Evolutionary conservation across 108 stramenopile genomes (phyloP).

Genomic region (Ochromonas danica): DNA sequence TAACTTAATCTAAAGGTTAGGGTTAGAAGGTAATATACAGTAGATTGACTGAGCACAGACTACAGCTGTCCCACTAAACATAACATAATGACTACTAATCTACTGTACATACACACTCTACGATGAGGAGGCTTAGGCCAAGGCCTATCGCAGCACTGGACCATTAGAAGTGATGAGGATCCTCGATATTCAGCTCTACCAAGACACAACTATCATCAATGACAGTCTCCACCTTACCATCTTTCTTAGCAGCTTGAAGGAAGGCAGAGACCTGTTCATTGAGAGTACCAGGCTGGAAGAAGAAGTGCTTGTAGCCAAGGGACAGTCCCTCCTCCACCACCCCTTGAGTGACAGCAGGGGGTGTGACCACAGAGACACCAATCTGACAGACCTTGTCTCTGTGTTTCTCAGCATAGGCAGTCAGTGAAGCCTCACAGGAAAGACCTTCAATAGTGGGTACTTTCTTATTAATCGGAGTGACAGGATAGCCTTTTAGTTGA

Average conservation of each 20-base stretch:
- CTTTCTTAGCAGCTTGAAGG: not conserved
- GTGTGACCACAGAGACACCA: not conserved
- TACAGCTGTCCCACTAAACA: no score
- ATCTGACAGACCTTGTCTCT: not conserved
- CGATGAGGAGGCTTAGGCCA: no score
- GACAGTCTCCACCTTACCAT: not conserved
- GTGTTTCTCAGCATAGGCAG: not conserved
- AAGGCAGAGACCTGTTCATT: not conserved
- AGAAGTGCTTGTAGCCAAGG: not conserved
- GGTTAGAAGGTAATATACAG: no score
- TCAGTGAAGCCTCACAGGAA: not conserved
- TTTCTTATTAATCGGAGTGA: constrained; percentile 20
- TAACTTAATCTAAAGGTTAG: no score
- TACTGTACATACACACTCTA: no score
- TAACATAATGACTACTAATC: no score
- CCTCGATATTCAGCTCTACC: not conserved
- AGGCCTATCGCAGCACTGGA: no score
- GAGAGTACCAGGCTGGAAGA: constrained; percentile 7
- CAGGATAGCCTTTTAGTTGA: not conserved
- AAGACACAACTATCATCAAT: constrained; percentile 19
- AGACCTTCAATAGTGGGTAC: constrained; percentile 4
- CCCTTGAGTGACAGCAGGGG: not conserved
- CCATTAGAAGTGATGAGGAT: no score
- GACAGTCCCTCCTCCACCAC: not conserved
- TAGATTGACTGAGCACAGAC: no score